Evolutionary conservation across 768 basidiomycete species (phyloP), one percentile per base, ranked within the genome.

Genomic region (Pulveroboletus sp.): DNA sequence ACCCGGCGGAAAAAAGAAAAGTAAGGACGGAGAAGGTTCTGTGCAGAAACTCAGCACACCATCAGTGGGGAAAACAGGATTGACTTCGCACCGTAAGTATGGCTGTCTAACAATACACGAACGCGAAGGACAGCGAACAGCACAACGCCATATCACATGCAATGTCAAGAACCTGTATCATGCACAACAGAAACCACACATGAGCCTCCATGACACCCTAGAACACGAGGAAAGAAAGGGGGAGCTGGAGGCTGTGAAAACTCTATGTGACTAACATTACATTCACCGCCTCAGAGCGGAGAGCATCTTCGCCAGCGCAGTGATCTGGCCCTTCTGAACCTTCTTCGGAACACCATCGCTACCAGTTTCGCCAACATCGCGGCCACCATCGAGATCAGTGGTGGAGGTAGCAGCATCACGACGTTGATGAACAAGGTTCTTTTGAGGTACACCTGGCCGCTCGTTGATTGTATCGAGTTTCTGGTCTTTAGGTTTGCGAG

Each of bases 281-380:
- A 63, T 56, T 65, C 46, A 87, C 62, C 83, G 83, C 62, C 86
- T 77, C 69, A 89, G 68, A 44, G 86, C 86, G 49, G 84, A 89
- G 50, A 93, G 73, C 89, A 94, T 90, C 83, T 93, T 93, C 50
- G 91, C 91, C 60, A 94, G 75, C 35, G 89, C 80, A 61, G 85
- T 84, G 71, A 93, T 93, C 75, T 93, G 92, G 41, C 86, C 88
- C 70, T 85, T 92, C 73, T 90, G 85, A 62, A 89, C 85, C 72
- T 87, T 91, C 77, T 89, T 72, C 44, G 81, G 79, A 42, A 71
- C 70, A 42, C 76, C 73, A 29, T 78, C 76, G 37, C 45, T 47
- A 38, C 48, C 51, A 32, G 50, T 29, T 52, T 64, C 63, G 46
- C 38, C 44, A 17, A 39, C 42, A 40, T 64, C 63, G 9, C 63